These are phyloP conservation scores for Geranium rotundifolium DNA, from an alignment of 345 rosid species.

Conservation along the genomic window DNA sequence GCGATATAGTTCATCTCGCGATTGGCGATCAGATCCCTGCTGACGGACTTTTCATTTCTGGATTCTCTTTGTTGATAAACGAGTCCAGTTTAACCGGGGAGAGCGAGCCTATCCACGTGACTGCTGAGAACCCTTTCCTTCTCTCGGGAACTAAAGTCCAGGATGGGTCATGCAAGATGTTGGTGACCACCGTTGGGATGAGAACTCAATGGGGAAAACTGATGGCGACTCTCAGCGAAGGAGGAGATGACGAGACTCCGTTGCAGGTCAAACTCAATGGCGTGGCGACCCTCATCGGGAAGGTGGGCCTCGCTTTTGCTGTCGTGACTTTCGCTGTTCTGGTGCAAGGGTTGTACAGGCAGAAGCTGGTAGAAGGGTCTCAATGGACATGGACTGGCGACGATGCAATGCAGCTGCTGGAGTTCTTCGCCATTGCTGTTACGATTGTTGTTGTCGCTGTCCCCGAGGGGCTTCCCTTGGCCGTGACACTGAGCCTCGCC, in stretches of 20 bases:
- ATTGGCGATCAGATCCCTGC: conserved; percentile 76
- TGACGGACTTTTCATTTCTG: conserved; percentile 59
- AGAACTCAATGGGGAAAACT: conserved; percentile 84
- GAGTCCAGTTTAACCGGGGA: conserved; percentile 72
- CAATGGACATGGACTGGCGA: conserved; percentile 58
- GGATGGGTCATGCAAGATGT: conserved; percentile 74
- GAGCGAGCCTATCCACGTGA: conserved; percentile 43
- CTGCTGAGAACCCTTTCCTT: conserved; percentile 39
- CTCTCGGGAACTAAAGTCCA: conserved; percentile 71
- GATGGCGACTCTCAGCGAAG: conserved; percentile 71
- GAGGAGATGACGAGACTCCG: conserved; percentile 81
- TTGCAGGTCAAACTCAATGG: conserved; percentile 73
- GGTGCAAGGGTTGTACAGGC: conserved; percentile 55
- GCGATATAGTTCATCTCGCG: conserved; percentile 61
- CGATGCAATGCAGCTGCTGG: conserved; percentile 55
- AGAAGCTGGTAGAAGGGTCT: conserved; percentile 39
- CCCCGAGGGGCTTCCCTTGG: conserved; percentile 91
- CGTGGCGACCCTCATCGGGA: conserved; percentile 70
- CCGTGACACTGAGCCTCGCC: conserved; percentile 89
- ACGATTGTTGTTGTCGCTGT: conserved; percentile 94
- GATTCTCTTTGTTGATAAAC: conserved; percentile 46
- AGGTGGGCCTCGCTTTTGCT: conserved; percentile 67
- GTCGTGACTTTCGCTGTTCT: conserved; percentile 66
- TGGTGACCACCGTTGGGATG: conserved; percentile 81
- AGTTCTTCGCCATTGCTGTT: conserved; percentile 69